Evolutionary conservation across 805 yeast genomes (phyloP), one percentile per base, ranked within the genome.

Genomic region (Cyberlindnera xishuangbannaensis): DNA sequence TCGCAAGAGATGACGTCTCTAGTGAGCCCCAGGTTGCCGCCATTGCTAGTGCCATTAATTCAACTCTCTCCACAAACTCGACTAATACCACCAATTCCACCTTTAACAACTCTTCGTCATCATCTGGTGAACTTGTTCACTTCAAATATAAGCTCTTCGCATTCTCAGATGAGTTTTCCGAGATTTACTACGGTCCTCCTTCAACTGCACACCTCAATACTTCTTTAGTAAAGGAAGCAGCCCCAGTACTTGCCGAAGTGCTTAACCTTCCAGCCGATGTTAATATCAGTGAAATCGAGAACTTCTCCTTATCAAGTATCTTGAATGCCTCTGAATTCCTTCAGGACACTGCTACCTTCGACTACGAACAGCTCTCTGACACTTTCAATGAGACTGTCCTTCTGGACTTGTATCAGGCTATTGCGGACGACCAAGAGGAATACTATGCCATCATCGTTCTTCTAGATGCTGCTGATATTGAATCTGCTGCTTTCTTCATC

Each of bases 401-500:
- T 19, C 38, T 63, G 25, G 42, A 45, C 19, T 50, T 69, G 28
- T 51, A 63, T 28, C 40, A 53, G 21, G 55, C 61, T 33, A 56
- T 69, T 12, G 43, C 48, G n/a, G 56, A 55, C 21, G 67, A 59
- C 30, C 36, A 61, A 15, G 29, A 22, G 2, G 40, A 38, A 14
- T 32, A 30, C 36, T 71, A 69, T 45, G 76, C 73, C 8, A 56
- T 68, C 10, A 72, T 71, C 23, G 65, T 71, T 12, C 61, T 73
- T 2, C 71, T 69, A 44, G 74, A 73, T 6, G 62, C 73, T 5
- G 70, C 68, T 37, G 61, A 72, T 2, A 55, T 69, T 51, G 76
- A 70, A 40, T 71, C 67, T 40, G 66, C 76, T 7, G 67, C 73
- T 1, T 71, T 71, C 46, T 71, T 71, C 44, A 48, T 70, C 24